Percentiles rank a stretch among this genome's conserved stretches.
Conservation (phyloP, 1,284 basidiomycete genomes). For the Meira nashicola region DNA sequence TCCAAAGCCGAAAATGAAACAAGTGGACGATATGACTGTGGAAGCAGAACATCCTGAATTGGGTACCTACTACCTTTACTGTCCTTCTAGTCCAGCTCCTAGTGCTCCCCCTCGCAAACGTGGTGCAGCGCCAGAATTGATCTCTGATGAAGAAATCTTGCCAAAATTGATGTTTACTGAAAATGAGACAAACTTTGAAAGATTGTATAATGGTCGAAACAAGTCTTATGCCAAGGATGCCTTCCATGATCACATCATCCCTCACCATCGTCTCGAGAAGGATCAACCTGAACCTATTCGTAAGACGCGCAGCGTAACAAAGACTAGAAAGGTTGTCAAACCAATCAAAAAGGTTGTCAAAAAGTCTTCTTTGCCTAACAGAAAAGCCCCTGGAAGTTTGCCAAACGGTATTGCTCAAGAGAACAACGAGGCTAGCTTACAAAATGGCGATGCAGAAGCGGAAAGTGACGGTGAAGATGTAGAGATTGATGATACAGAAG, state of each 20-base stretch:
- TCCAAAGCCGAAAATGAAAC: conserved; percentile 65
- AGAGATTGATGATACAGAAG: conserved; percentile 25
- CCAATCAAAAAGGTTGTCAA: conserved; percentile 15
- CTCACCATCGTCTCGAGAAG: conserved; percentile 61
- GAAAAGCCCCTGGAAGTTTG: conserved; percentile 5
- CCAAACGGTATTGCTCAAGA: background rate
- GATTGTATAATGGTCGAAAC: conserved; percentile 72
- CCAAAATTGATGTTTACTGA: conserved; percentile 57
- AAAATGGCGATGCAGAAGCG: background rate
- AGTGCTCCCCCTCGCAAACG: conserved; percentile 64
- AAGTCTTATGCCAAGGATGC: conserved; percentile 93
- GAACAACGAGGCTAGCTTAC: background rate
- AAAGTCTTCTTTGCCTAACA: conserved; percentile 6
- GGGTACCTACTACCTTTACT: conserved; percentile 66
- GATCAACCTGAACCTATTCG: conserved; percentile 38
- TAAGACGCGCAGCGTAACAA: conserved; percentile 36
- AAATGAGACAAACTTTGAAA: conserved; percentile 91
- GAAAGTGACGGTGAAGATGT: conserved; percentile 15
- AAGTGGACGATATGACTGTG: conserved; percentile 57
- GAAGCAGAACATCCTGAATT: conserved; percentile 67
- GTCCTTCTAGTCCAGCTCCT: conserved; percentile 83
- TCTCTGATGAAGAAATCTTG: conserved; percentile 56
- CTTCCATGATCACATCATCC: conserved; percentile 96
- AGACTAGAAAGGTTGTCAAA: conserved; percentile 26
- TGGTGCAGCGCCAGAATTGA: conserved; percentile 54